A percentile compares a stretch with the other conserved stretches of the same genome.
Evolutionary conservation across 1,284 basidiomycete genomes (phyloP).

Genomic region (Exobasidium rhododendri): DNA sequence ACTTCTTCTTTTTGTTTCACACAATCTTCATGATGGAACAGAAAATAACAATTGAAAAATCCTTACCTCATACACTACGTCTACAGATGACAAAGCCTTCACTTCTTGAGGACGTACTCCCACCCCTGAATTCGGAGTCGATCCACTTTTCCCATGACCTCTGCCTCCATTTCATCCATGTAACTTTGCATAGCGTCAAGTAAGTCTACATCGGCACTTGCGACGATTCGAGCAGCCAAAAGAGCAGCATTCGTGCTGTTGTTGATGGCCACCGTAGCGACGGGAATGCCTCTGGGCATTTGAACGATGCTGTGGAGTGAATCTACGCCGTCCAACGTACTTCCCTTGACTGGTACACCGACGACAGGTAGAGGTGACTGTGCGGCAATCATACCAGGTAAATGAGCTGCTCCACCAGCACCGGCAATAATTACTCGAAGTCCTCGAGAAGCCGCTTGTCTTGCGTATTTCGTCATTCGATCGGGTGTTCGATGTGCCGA

Average conservation of each 20-base stretch:
- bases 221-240: conserved; percentile 83
- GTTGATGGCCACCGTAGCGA: conserved; percentile 95
- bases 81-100: no score
- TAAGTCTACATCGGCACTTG: conserved; percentile 66
- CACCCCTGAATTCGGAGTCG: conserved; percentile 76
- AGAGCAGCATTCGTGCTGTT: conserved; percentile 91
- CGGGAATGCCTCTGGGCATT: conserved; percentile 97
- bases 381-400: conserved; percentile 96
- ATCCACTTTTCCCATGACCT: conserved; percentile 80
- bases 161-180: conserved; percentile 70
- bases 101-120: conserved; percentile 60
- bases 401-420: conserved; percentile 92
- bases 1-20: no score
- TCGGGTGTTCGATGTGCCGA: conserved; percentile 93
- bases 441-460: conserved; percentile 72
- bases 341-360: conserved; percentile 94
- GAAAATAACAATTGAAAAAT: no score
- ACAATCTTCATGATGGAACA: no score
- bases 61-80: no score
- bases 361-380: conserved; percentile 90
- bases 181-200: conserved; percentile 72
- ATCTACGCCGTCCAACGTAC: conserved; percentile 89
- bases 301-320: conserved; percentile 95
- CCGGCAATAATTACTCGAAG: conserved; percentile 81
- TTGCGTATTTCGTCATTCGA: conserved; percentile 77